Conservation (phyloP, 305 asterid species). For the Rubia balearica region DNA sequence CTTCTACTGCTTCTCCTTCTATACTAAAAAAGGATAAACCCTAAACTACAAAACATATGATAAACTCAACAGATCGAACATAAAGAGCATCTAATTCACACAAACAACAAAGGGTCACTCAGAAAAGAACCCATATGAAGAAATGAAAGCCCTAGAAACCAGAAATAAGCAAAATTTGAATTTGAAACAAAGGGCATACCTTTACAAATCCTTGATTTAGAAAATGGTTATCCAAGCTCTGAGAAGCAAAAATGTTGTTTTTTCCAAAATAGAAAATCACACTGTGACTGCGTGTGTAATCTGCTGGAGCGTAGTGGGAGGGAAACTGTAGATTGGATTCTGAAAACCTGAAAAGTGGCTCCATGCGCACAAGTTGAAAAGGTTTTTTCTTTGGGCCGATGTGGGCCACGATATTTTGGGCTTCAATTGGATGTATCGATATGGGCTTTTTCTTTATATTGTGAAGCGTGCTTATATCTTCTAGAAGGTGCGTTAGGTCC, state of each 20-base stretch:
- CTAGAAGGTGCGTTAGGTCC: too few relatives aligned
- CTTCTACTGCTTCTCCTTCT: background rate
- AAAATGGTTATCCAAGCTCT: background rate
- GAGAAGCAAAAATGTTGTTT: background rate
- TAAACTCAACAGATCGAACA: constrained; percentile 14
- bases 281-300: background rate
- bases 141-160: constrained; percentile 16
- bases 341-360: constrained; percentile 1
- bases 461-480: too few relatives aligned
- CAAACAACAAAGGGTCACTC: background rate
- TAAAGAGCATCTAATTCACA: background rate
- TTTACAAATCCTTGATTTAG: background rate
- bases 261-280: background rate
- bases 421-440: background rate
- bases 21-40: background rate
- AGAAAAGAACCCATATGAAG: background rate
- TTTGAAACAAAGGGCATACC: constrained; percentile 5
- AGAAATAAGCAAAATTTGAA: constrained; percentile 6
- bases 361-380: too few relatives aligned
- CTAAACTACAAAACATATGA: background rate
- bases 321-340: constrained; percentile 8
- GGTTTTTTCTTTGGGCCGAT: background rate
- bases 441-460: background rate
- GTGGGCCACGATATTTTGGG: background rate
- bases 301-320: constrained; percentile 3